Conservation (phyloP, 2,329 filamentous ascomycete species). For the Aspergillus awamori region DNA sequence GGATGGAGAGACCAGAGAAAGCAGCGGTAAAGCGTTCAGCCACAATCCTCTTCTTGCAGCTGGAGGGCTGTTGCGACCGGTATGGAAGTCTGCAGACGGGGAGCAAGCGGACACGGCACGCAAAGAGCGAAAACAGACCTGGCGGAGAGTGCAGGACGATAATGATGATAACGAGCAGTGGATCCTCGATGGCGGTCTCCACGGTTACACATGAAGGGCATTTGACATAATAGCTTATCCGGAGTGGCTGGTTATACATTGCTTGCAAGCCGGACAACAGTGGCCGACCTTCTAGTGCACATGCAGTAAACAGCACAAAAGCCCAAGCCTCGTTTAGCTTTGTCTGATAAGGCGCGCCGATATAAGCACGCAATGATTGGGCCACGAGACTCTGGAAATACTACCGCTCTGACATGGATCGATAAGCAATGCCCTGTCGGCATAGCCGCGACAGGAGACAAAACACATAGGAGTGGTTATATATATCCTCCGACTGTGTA, state of each 20-base stretch:
- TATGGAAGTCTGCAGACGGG: slow-evolving; percentile 46
- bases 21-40: slow-evolving; percentile 41
- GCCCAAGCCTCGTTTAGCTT: too few species aligned
- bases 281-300: too few species aligned
- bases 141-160: slow-evolving; percentile 52
- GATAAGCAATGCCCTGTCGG: not conserved
- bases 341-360: not conserved
- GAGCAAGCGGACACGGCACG: slow-evolving; percentile 27
- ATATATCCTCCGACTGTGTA: not conserved
- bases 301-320: too few species aligned
- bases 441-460: not conserved
- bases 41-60: slow-evolving; percentile 48
- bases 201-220: slow-evolving; percentile 33
- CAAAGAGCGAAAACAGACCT: slow-evolving; percentile 45
- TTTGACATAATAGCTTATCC: not conserved
- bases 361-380: not conserved
- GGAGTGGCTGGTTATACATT: too few species aligned
- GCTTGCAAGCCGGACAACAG: too few species aligned
- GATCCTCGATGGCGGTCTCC: slow-evolving; percentile 50
- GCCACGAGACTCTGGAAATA: not conserved
- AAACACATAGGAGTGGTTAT: not conserved
- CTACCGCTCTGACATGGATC: not conserved
- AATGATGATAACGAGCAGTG: slow-evolving; percentile 52
- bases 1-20: slow-evolving; percentile 20
- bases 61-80: slow-evolving; percentile 48